Conservation (phyloP, 768 basidiomycete genomes). For the Lentinula aciculospora region DNA sequence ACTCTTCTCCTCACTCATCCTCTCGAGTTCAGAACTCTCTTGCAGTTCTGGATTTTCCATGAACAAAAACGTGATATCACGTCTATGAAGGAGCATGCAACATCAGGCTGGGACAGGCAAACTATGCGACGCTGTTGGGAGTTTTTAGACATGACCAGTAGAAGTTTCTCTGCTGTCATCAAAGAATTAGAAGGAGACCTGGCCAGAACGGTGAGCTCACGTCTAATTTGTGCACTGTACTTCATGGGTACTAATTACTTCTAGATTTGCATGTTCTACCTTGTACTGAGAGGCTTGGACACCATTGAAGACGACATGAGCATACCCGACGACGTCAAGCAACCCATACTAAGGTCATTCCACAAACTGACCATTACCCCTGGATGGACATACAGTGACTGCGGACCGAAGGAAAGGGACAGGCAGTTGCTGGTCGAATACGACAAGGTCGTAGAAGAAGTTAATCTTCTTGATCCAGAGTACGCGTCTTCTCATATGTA, state of each 20-base stretch:
- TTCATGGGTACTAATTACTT: background rate
- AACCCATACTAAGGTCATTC: constrained; percentile 78
- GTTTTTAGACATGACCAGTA: constrained; percentile 81
- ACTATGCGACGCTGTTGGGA: constrained; percentile 90
- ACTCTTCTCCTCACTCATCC: constrained; percentile 73
- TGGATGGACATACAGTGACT: constrained; percentile 83
- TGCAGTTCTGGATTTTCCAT: constrained; percentile 82
- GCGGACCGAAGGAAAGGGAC: constrained; percentile 86
- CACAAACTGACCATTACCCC: constrained; percentile 73
- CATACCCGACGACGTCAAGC: constrained; percentile 79
- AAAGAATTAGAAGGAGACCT: constrained; percentile 95
- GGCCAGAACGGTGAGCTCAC: constrained; percentile 73
- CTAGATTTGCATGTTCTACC: constrained; percentile 92
- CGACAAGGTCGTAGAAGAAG: constrained; percentile 73
- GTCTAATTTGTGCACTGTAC: constrained; percentile 1
- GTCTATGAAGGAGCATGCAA: constrained; percentile 60
- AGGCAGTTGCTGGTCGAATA: constrained; percentile 81
- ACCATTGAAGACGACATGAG: constrained; percentile 99
- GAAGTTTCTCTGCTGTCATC: constrained; percentile 90
- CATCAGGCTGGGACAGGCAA: constrained; percentile 82
- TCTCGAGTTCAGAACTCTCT: constrained; percentile 72
- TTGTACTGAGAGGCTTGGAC: constrained; percentile 90
- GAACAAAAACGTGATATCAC: constrained; percentile 82
- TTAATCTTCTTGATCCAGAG: constrained; percentile 61
- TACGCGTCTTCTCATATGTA: constrained; percentile 25